phyloP scores from a whole-genome alignment of 805 yeast genomes.

The Metschnikowia koreensis region DNA sequence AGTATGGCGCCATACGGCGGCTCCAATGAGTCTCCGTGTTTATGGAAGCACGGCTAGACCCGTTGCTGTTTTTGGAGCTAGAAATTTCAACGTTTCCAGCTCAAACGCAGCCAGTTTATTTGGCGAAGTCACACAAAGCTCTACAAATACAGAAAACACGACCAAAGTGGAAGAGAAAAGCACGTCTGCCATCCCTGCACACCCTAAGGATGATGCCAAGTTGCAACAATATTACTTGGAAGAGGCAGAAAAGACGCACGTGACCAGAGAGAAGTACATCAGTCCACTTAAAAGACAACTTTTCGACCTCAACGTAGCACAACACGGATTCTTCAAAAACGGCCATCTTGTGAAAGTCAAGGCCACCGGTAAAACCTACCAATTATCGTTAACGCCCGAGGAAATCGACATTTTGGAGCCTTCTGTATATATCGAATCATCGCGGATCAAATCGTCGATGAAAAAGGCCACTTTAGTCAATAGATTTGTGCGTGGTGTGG shows the following conservation, averaged over 20 bases:
- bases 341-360: slow-evolving; percentile 45
- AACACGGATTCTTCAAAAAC: slow-evolving; percentile 70
- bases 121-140: slow-evolving; percentile 32
- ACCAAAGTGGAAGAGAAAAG: slow-evolving; percentile 7
- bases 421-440: slow-evolving; percentile 75
- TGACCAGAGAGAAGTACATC: slow-evolving; percentile 52
- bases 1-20: slow-evolving; percentile 8
- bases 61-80: background rate
- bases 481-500: slow-evolving; percentile 70
- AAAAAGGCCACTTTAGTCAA: slow-evolving; percentile 83
- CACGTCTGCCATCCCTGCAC: slow-evolving; percentile 9
- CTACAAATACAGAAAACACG: slow-evolving; percentile 6
- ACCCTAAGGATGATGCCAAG: slow-evolving; percentile 31
- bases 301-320: slow-evolving; percentile 56
- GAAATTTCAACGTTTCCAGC: slow-evolving; percentile 5
- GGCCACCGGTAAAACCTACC: slow-evolving; percentile 47
- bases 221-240: slow-evolving; percentile 52
- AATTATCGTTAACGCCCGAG: slow-evolving; percentile 53
- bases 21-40: slow-evolving; percentile 4
- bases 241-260: slow-evolving; percentile 44
- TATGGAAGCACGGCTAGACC: background rate
- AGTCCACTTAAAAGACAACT: slow-evolving; percentile 70
- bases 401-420: slow-evolving; percentile 86
- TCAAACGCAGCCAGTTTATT: slow-evolving; percentile 21
- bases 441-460: slow-evolving; percentile 80